A percentile compares a stretch with the other conserved stretches of the same genome.
Conservation (phyloP, 1,284 basidiomycete species). For the Tilletia caries region DNA sequence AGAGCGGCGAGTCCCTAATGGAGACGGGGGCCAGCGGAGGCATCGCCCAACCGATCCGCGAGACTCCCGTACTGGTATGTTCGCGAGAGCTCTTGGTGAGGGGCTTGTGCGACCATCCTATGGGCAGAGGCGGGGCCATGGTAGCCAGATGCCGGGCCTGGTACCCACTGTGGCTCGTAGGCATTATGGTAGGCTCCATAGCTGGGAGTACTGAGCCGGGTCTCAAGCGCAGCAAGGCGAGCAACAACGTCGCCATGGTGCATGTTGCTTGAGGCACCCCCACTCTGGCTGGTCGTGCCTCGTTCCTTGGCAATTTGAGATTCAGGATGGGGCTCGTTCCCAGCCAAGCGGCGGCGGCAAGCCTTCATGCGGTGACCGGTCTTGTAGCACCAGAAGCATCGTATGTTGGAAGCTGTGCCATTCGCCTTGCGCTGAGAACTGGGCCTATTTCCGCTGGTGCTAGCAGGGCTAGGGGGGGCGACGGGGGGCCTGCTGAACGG, state of each 20-base stretch:
- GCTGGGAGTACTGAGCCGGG: background rate
- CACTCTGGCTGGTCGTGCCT: background rate
- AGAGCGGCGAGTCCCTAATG: background rate
- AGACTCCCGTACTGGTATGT: no score
- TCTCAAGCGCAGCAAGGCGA: constrained; percentile 6
- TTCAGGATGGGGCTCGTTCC: background rate
- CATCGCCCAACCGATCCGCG: no score
- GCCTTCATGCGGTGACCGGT: background rate
- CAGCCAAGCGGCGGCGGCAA: background rate
- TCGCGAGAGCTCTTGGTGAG: no score
- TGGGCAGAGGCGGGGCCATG: no score
- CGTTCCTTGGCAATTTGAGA: background rate
- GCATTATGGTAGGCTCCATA: no score
- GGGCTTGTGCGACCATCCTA: no score
- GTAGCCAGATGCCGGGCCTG: no score
- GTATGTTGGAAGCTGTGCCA: background rate
- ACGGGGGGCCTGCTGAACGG: no score
- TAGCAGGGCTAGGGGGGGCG: background rate
- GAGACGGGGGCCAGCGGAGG: background rate
- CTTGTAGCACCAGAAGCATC: constrained; percentile 3
- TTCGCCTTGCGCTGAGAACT: background rate
- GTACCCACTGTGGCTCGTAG: no score
- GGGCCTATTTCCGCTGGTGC: background rate
- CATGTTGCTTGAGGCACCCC: background rate
- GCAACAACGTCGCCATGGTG: background rate